These are phyloP conservation scores for Diaporthe humulicola DNA, from an alignment of 2,329 filamentous ascomycete species.

Conservation along the genomic window DNA sequence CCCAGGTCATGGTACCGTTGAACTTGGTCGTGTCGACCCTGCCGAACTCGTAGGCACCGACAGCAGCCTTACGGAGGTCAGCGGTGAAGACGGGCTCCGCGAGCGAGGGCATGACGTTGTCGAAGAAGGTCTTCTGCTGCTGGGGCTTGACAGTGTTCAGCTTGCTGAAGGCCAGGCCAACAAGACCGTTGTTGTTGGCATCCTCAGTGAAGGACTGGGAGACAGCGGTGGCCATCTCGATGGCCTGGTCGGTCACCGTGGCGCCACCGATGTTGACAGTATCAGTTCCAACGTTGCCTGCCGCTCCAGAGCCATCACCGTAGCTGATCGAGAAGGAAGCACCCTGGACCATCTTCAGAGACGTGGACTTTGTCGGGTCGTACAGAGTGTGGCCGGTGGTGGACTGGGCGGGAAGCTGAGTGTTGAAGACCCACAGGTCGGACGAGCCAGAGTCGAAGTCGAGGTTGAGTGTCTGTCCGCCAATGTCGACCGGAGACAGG, in stretches of 20 bases:
- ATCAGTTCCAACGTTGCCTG: constrained; percentile 77
- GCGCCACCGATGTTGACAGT: constrained; percentile 76
- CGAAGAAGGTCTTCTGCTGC: constrained; percentile 79
- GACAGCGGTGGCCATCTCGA: constrained; percentile 74
- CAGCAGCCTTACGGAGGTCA: constrained; percentile 70
- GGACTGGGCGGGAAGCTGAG: constrained; percentile 60
- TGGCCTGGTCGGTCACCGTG: constrained; percentile 71
- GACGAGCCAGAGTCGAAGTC: constrained; percentile 84
- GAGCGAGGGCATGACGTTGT: constrained; percentile 73
- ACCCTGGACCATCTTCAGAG: constrained; percentile 53
- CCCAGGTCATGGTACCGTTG: constrained; percentile 71
- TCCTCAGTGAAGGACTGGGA: constrained; percentile 71
- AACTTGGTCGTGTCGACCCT: constrained; percentile 75
- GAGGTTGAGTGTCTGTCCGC: constrained; percentile 76
- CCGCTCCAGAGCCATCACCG: constrained; percentile 74
- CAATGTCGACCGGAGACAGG: constrained; percentile 77
- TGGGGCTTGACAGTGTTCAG: constrained; percentile 75
- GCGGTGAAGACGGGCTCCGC: constrained; percentile 79
- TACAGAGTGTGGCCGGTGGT: constrained; percentile 63
- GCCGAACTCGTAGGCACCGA: constrained; percentile 81
- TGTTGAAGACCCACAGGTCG: constrained; percentile 82
- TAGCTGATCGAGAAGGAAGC: constrained; percentile 75
- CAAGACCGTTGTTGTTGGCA: constrained; percentile 74
- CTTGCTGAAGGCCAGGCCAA: constrained; percentile 75
- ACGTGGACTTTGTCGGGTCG: constrained; percentile 53